A percentile compares a stretch with the other conserved stretches of the same genome.
Evolutionary conservation across 805 yeast genomes (phyloP).

Genomic region (Saccharomycopsis synnaedendra): DNA sequence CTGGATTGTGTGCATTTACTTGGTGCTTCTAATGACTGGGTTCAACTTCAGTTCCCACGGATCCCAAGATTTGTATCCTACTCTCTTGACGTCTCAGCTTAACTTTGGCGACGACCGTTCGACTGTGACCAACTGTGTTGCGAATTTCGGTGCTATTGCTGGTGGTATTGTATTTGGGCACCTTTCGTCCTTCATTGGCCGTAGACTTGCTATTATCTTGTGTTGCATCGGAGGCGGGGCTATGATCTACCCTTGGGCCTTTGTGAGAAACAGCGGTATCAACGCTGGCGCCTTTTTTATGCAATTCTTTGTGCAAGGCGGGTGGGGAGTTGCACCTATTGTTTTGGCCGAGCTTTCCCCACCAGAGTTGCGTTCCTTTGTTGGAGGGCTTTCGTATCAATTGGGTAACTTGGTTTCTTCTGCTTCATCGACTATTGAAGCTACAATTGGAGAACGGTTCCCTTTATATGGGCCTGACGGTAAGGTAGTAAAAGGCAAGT

Average conservation of each 20-base stretch:
- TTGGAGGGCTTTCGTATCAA: constrained; percentile 55
- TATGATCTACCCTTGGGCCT: constrained; percentile 52
- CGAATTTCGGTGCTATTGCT: constrained; percentile 54
- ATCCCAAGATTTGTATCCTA: constrained; percentile 64
- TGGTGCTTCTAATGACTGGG: constrained; percentile 53
- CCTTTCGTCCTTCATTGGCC: constrained; percentile 43
- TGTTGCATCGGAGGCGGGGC: constrained; percentile 47
- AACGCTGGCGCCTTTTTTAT: constrained; percentile 52
- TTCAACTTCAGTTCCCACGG: constrained; percentile 68
- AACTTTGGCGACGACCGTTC: constrained; percentile 32
- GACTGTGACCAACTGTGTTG: constrained; percentile 52
- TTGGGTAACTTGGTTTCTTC: constrained; percentile 64
- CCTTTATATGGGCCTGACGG: constrained; percentile 33
- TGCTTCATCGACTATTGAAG: constrained; percentile 62
- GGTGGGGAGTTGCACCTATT: constrained; percentile 64
- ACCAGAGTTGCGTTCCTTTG: constrained; percentile 49
- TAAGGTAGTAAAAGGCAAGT: constrained; percentile 20
- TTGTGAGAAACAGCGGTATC: constrained; percentile 25
- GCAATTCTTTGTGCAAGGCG: constrained; percentile 59
- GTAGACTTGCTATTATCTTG: constrained; percentile 43
- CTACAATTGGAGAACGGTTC: constrained; percentile 48
- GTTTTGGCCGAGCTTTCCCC: constrained; percentile 57
- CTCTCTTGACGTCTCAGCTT: constrained; percentile 44
- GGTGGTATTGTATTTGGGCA: constrained; percentile 58
- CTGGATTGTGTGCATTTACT: constrained; percentile 51